A percentile compares a stretch with the other conserved stretches of the same genome.
phyloP scores from a whole-genome alignment of 2,329 filamentous ascomycete species.

The Verticillium dahliae region DNA sequence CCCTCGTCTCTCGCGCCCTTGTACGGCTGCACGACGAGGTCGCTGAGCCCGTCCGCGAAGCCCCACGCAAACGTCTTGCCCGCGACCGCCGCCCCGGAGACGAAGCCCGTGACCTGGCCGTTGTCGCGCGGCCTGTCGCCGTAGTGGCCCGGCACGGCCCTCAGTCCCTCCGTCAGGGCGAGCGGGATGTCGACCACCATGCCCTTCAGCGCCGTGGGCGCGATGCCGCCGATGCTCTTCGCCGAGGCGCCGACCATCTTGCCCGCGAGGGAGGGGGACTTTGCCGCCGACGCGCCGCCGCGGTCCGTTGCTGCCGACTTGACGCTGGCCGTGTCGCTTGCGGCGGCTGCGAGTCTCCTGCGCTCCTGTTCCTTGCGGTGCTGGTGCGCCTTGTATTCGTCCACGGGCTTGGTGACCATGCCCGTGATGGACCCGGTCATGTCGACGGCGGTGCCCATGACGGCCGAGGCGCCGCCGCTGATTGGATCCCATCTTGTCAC shows the following conservation, averaged over 20 bases:
- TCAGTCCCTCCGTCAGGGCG: conserved; percentile 76
- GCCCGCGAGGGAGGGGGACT: conserved; percentile 16
- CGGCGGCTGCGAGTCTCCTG: background rate
- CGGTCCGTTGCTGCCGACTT: background rate
- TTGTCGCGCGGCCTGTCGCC: conserved; percentile 74
- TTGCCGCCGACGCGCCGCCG: background rate
- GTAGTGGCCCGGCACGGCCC: conserved; percentile 80
- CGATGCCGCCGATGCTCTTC: conserved; percentile 64
- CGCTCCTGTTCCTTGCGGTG: background rate
- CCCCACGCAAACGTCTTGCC: conserved; percentile 73
- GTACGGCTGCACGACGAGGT: conserved; percentile 71
- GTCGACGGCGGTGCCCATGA: conserved; percentile 36
- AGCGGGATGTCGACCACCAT: conserved; percentile 76
- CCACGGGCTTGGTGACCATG: background rate
- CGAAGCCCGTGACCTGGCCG: conserved; percentile 71
- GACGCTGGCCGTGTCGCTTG: conserved; percentile 16
- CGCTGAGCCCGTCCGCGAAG: conserved; percentile 75
- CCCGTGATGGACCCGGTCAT: conserved; percentile 46
- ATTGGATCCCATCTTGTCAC: conserved; percentile 21
- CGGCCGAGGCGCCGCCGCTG: conserved; percentile 14
- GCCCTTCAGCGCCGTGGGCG: conserved; percentile 67
- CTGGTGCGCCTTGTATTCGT: background rate
- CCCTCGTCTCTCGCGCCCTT: conserved; percentile 47
- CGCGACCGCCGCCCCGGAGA: conserved; percentile 70
- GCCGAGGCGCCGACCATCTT: conserved; percentile 60